Evolutionary conservation across 1,284 basidiomycete genomes (phyloP).

Genomic region (Cutaneotrichosporon dermatis): DNA sequence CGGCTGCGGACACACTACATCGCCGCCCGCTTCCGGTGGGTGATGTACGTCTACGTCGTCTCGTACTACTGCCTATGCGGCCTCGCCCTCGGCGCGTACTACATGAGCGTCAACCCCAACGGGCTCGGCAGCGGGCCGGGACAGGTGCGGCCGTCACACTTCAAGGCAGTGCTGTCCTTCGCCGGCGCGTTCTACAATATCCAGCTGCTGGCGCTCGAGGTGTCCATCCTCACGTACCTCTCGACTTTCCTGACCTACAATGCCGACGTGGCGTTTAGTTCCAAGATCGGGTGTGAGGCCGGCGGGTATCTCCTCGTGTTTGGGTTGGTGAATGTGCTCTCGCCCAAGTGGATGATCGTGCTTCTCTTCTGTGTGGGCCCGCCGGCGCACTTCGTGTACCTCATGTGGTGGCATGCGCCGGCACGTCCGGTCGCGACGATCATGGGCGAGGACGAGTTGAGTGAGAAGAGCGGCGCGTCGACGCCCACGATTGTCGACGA

Average conservation of each 20-base stretch:
- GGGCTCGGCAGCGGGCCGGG: slow-evolving; percentile 7
- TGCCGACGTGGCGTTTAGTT: slow-evolving; percentile 17
- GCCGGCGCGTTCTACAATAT: slow-evolving; percentile 20
- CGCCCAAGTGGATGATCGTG: slow-evolving; percentile 21
- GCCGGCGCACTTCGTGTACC: slow-evolving; percentile 7
- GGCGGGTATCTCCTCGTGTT: slow-evolving; percentile 19
- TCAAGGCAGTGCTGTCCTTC: slow-evolving; percentile 13
- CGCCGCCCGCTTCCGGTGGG: slow-evolving; percentile 15
- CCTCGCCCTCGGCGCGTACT: slow-evolving; percentile 12
- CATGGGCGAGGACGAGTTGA: neutral
- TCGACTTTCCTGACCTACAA: slow-evolving; percentile 18
- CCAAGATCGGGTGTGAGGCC: slow-evolving; percentile 20
- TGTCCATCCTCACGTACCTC: slow-evolving; percentile 16
- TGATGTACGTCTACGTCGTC: slow-evolving; percentile 19
- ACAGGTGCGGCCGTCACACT: slow-evolving; percentile 3
- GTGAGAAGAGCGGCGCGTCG: neutral
- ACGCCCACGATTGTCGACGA: neutral
- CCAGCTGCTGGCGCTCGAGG: slow-evolving; percentile 19
- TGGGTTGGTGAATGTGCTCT: slow-evolving; percentile 18
- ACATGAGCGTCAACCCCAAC: slow-evolving; percentile 4
- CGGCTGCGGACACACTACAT: slow-evolving; percentile 13
- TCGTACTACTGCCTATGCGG: slow-evolving; percentile 13
- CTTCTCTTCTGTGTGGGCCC: slow-evolving; percentile 14
- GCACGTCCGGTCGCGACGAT: slow-evolving; percentile 13
- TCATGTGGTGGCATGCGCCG: slow-evolving; percentile 14